Conservation (phyloP, 2,329 filamentous ascomycete species). For the Alternaria solani region DNA sequence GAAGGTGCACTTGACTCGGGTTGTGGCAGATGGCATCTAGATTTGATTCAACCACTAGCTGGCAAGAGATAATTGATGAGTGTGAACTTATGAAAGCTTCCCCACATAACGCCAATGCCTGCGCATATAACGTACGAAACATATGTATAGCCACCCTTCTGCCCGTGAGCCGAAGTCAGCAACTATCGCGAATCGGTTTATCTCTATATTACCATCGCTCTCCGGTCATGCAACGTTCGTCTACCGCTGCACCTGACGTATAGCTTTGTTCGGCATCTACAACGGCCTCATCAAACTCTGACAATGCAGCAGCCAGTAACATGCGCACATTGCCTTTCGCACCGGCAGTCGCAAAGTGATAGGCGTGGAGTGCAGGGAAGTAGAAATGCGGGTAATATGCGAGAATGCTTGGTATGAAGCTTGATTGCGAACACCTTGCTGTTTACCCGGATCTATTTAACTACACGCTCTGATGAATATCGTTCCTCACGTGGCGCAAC, state of each 20-base stretch:
- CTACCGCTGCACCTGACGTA: not conserved
- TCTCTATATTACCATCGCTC: not conserved
- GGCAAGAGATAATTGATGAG: not conserved
- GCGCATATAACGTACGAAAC: not conserved
- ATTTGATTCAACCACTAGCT: not conserved
- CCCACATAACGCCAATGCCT: not conserved
- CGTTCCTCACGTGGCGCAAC: not conserved
- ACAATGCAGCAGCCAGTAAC: not conserved
- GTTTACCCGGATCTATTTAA: constrained; percentile 3
- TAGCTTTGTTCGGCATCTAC: not conserved
- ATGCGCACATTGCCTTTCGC: not conserved
- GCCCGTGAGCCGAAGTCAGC: not conserved
- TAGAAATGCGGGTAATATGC: constrained; percentile 17
- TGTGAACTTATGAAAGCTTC: not conserved
- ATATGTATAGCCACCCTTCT: not conserved
- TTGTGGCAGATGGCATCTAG: not conserved
- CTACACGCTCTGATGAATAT: not conserved
- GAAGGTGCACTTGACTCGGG: not conserved
- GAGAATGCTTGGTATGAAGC: constrained; percentile 37
- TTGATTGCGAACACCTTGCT: constrained; percentile 27
- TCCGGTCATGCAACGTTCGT: not conserved
- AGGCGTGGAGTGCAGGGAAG: constrained; percentile 18
- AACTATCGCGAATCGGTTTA: too few relatives aligned
- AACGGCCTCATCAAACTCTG: not conserved
- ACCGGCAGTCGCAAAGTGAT: not conserved